Conservation (phyloP, 2,329 filamentous ascomycete species). For the Davidsoniella neocaledoniae region DNA sequence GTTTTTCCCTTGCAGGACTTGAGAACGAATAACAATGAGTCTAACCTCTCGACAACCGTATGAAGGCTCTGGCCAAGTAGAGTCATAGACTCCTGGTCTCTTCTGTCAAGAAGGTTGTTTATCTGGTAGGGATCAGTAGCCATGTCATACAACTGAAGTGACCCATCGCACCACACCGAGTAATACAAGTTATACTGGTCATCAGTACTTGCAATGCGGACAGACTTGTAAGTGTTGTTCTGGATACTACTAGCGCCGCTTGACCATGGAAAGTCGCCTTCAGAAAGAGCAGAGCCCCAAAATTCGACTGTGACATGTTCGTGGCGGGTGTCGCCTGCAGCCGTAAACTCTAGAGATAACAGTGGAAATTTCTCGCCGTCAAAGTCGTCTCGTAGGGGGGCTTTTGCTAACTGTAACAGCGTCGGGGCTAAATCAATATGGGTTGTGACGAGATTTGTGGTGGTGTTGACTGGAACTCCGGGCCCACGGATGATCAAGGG, state of each 20-base stretch:
- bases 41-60: constrained; percentile 34
- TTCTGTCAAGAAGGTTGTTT: constrained; percentile 16
- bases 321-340: constrained; percentile 16
- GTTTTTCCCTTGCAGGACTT: constrained; percentile 39
- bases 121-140: constrained; percentile 36
- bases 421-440: constrained; percentile 41
- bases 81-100: constrained; percentile 4
- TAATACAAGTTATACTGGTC: constrained; percentile 36
- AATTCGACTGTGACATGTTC: constrained; percentile 38
- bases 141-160: constrained; percentile 33
- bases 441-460: constrained; percentile 25
- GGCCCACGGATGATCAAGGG: constrained; percentile 34
- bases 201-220: constrained; percentile 26
- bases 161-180: constrained; percentile 36
- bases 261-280: constrained; percentile 16
- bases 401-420: constrained; percentile 25
- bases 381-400: constrained; percentile 27
- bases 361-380: constrained; percentile 33
- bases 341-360: constrained; percentile 12
- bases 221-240: constrained; percentile 37
- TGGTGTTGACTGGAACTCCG: constrained; percentile 23
- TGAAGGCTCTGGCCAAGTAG: constrained; percentile 22
- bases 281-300: constrained; percentile 27
- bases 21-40: constrained; percentile 39
- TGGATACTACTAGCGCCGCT: not conserved